These are phyloP conservation scores for Phytophthora multivora DNA, from an alignment of 352 stramenopile genomes.

Conservation along the genomic window DNA sequence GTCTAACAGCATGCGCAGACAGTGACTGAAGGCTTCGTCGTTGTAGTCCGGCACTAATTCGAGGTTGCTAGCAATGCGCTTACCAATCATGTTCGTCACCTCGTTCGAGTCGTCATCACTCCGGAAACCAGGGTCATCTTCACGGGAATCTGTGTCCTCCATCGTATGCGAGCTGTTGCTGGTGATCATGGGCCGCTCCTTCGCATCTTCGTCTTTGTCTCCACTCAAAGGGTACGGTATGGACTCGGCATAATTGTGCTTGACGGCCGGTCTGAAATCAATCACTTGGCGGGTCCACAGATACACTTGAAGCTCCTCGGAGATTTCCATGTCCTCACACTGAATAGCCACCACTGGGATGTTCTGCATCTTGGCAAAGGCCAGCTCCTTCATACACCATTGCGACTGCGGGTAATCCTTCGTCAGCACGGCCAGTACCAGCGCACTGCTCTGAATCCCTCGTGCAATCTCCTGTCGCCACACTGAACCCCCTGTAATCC, in stretches of 20 bases:
- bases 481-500: constrained; percentile 77
- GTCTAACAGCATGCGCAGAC: constrained; percentile 72
- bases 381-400: constrained; percentile 89
- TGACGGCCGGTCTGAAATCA: constrained; percentile 66
- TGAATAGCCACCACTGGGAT: constrained; percentile 85
- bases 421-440: constrained; percentile 77
- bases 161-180: constrained; percentile 36
- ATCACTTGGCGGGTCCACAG: constrained; percentile 88
- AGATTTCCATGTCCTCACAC: constrained; percentile 83
- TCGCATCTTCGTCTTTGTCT: not conserved
- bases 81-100: constrained; percentile 8
- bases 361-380: constrained; percentile 87
- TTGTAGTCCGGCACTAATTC: constrained; percentile 53
- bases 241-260: constrained; percentile 22
- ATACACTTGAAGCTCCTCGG: constrained; percentile 84
- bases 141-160: constrained; percentile 24
- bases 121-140: constrained; percentile 18
- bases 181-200: constrained; percentile 7
- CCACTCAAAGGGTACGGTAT: constrained; percentile 3
- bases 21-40: constrained; percentile 66
- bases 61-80: constrained; percentile 22
- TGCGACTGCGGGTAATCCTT: constrained; percentile 79
- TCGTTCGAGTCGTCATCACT: constrained; percentile 18
- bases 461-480: constrained; percentile 85
- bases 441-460: constrained; percentile 73